These are phyloP conservation scores for Tolypocladium ovalisporum DNA, from an alignment of 2,329 filamentous ascomycete species.

Conservation along the genomic window DNA sequence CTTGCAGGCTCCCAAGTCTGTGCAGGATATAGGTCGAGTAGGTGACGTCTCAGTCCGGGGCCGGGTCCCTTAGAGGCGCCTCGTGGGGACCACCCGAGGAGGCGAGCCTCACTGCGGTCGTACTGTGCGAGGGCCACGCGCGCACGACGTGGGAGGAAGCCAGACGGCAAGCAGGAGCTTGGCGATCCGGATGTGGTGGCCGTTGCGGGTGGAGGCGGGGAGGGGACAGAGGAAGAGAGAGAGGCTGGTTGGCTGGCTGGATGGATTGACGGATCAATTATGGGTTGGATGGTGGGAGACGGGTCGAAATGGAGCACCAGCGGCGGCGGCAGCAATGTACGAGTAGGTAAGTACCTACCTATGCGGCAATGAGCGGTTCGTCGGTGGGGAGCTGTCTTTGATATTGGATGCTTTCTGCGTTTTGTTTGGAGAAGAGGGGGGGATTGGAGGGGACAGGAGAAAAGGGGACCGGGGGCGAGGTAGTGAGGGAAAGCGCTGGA, in stretches of 20 bases:
- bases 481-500: background rate
- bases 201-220: background rate
- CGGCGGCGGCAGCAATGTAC: background rate
- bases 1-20: background rate
- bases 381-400: constrained; percentile 2
- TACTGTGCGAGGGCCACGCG: constrained; percentile 5
- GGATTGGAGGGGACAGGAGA: background rate
- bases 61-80: constrained; percentile 2
- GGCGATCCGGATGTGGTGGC: constrained; percentile 1
- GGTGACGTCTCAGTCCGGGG: constrained; percentile 2
- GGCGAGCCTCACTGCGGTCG: constrained; percentile 2
- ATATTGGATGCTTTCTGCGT: constrained; percentile 3
- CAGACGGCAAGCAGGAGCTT: background rate
- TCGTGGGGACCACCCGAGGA: constrained; percentile 4
- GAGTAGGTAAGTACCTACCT: no score
- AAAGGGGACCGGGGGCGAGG: background rate
- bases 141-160: background rate
- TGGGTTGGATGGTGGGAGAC: background rate
- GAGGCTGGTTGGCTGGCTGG: background rate
- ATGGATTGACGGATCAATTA: background rate
- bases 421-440: background rate
- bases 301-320: background rate
- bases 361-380: background rate
- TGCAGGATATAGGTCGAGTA: background rate
- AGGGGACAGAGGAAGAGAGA: background rate